A percentile compares a stretch with the other conserved stretches of the same genome.
These are phyloP conservation scores for Globisporangium orthogonon DNA, from an alignment of 352 stramenopile genomes.

Conservation along the genomic window DNA sequence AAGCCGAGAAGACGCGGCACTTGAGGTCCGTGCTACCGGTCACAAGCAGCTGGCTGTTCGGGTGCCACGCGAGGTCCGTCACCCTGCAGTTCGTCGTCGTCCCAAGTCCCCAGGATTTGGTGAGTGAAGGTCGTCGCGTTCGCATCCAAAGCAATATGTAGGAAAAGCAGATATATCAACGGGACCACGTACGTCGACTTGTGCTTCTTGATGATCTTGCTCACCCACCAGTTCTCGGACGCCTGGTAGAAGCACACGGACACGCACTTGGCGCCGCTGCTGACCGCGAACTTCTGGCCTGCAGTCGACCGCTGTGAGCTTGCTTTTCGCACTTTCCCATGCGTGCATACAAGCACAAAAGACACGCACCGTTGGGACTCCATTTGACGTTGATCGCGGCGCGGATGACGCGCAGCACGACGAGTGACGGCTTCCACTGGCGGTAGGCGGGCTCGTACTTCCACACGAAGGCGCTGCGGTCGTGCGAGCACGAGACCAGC, in stretches of 20 bases:
- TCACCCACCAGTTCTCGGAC: slow-evolving; percentile 93
- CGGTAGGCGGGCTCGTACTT: slow-evolving; percentile 81
- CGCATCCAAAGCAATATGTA: neutral
- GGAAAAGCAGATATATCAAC: neutral
- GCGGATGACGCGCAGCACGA: slow-evolving; percentile 89
- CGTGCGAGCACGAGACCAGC: slow-evolving; percentile 93
- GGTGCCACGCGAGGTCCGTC: slow-evolving; percentile 89
- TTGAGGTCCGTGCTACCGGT: slow-evolving; percentile 91
- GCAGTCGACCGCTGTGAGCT: neutral
- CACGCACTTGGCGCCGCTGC: slow-evolving; percentile 90
- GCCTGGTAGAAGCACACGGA: slow-evolving; percentile 92
- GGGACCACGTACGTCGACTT: slow-evolving; percentile 88
- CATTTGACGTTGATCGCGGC: slow-evolving; percentile 92
- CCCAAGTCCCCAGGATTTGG: neutral
- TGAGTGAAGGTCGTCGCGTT: too few relatives aligned
- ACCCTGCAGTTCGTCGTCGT: slow-evolving; percentile 30
- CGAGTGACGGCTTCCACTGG: slow-evolving; percentile 90
- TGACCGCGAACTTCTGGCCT: slow-evolving; percentile 93
- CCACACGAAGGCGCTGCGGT: slow-evolving; percentile 94
- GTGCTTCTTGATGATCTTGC: slow-evolving; percentile 96
- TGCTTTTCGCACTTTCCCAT: too few relatives aligned
- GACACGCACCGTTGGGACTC: slow-evolving; percentile 77
- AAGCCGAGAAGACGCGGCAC: slow-evolving; percentile 90
- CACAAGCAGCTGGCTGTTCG: slow-evolving; percentile 89
- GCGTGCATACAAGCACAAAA: neutral